Evolutionary conservation across 768 basidiomycete species (phyloP), one percentile per base, ranked within the genome.

Genomic region (Boletus eberwhitei): DNA sequence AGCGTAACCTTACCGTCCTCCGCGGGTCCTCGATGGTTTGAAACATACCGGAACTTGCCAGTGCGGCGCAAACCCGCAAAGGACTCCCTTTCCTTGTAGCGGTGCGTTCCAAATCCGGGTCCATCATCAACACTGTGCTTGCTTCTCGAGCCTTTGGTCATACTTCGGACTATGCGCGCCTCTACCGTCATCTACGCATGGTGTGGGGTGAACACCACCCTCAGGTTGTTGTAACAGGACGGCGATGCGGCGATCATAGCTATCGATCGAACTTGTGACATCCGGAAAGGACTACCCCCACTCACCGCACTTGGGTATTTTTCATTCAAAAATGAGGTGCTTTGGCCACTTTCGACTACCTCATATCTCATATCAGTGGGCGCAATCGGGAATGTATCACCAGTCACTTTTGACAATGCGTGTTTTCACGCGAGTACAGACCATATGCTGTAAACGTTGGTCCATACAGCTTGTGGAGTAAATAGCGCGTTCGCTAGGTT

Each of bases 21-120:
- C 67, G 66, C 67, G 62, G 64, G 40, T 46, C 57, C 54, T 50
- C 58, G 57, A 67, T 67, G 42, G 55, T 61, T 58, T 67, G 58
- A 58, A 56, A 54, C 50, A 39, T 54, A 24, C 48, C 66, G 55
- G 57, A 51, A 52, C 46, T 53, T 51, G 37, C 51, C 54, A 61
- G 13, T 42, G 17, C 39, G 35, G 34, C 48, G 39, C 48, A 61
- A 39, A 46, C 31, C 35, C 47, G 32, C 26, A 36, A 36, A 13
- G 24, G 31, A n/a, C 29, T 39, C 19, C 46, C 24, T 9, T 44
- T 34, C 42, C 29, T 7, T 17, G 21, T 40, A 42, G 40, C 26
- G 11, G 21, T 47, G 41, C 21, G 8, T 32, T 16, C 37, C 45
- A 14, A 42, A 32, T 12, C 35, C 26, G 41, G 52, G 22, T 22